These are phyloP conservation scores for Ammopiptanthus mongolicus DNA, from an alignment of 306 rosid genomes.

Conservation along the genomic window DNA sequence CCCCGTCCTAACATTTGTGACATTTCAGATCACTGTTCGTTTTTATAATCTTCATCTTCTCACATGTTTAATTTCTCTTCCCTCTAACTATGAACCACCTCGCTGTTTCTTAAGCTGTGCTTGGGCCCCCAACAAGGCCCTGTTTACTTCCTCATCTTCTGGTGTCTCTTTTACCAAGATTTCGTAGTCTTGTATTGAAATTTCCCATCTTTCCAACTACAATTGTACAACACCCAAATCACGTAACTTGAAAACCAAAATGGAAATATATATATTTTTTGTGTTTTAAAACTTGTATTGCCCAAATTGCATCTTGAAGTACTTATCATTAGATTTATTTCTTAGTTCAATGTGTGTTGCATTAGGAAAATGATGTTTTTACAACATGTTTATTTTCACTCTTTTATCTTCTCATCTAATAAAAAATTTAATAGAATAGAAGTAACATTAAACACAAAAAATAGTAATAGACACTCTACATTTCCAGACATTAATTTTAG, in stretches of 20 bases:
- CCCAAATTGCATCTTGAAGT: neutral
- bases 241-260: neutral
- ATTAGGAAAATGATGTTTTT: neutral
- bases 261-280: neutral
- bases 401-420: too few relatives aligned
- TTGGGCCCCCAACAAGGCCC: conserved; percentile 46
- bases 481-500: too few relatives aligned
- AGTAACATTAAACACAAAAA: too few relatives aligned
- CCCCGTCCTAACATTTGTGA: neutral
- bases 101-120: conserved; percentile 36
- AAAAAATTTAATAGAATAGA: too few relatives aligned
- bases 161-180: conserved; percentile 48
- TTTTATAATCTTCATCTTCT: neutral
- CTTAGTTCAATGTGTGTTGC: neutral
- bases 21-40: neutral
- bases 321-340: neutral
- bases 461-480: too few relatives aligned
- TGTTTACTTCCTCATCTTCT: conserved; percentile 44
- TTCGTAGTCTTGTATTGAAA: conserved; percentile 69
- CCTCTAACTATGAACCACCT: conserved; percentile 8
- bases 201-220: conserved; percentile 76
- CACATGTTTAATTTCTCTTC: neutral
- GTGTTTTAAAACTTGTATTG: neutral
- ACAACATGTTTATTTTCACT: too few relatives aligned
- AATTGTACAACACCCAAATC: conserved; percentile 1